Percentiles rank a stretch among this genome's conserved stretches.
These are phyloP conservation scores for Penicillium sp. DNA, from an alignment of 2,329 filamentous ascomycete genomes.

Conservation along the genomic window DNA sequence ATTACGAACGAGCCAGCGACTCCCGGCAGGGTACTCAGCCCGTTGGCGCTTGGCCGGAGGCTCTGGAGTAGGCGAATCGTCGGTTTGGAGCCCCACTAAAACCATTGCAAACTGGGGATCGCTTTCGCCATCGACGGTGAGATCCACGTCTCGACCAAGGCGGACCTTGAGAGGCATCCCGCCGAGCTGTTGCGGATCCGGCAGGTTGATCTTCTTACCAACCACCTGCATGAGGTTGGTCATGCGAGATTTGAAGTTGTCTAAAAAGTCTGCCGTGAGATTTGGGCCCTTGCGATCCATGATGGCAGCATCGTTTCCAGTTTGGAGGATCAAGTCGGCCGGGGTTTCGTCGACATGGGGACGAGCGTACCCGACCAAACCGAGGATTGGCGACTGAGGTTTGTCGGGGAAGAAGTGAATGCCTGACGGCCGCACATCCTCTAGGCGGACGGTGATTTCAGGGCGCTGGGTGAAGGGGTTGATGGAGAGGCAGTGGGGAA, in stretches of 20 bases:
- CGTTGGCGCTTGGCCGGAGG: constrained; percentile 45
- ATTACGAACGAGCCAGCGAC: constrained; percentile 66
- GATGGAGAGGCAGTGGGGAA: constrained; percentile 75
- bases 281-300: constrained; percentile 53
- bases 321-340: constrained; percentile 78
- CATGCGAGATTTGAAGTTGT: constrained; percentile 70
- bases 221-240: constrained; percentile 77
- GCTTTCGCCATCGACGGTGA: constrained; percentile 45
- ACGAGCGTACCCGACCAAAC: constrained; percentile 78
- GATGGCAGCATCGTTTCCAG: constrained; percentile 68
- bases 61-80: neutral
- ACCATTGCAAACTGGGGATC: constrained; percentile 30
- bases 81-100: constrained; percentile 37
- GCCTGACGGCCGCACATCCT: constrained; percentile 88
- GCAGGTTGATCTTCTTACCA: constrained; percentile 76
- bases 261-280: constrained; percentile 72
- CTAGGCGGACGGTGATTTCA: constrained; percentile 79
- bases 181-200: constrained; percentile 61
- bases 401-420: constrained; percentile 66
- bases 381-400: constrained; percentile 26
- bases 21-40: constrained; percentile 45
- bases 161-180: constrained; percentile 67
- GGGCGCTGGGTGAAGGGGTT: constrained; percentile 70
- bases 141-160: constrained; percentile 58
- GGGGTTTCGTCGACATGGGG: constrained; percentile 80